Conservation (phyloP, 768 basidiomycete genomes). For the Hypholoma sublateritium region DNA sequence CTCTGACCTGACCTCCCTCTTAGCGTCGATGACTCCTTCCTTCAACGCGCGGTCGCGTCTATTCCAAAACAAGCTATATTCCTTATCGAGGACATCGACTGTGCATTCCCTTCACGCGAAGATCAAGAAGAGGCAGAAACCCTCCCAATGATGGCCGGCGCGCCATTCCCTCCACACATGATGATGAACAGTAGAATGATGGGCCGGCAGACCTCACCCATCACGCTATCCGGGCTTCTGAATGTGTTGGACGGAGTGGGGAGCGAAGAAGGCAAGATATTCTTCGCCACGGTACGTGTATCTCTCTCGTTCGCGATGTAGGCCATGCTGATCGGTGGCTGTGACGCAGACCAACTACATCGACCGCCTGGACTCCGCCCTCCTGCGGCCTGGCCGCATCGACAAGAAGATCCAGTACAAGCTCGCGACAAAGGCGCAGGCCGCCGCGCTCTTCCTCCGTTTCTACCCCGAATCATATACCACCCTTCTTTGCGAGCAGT, state of each 20-base stretch:
- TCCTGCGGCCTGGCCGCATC: slow-evolving; percentile 57
- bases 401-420: slow-evolving; percentile 54
- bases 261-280: slow-evolving; percentile 60
- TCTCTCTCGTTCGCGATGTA: neutral
- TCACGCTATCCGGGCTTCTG: slow-evolving; percentile 55
- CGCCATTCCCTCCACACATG: slow-evolving; percentile 7
- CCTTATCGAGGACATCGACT: slow-evolving; percentile 62
- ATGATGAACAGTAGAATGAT: slow-evolving; percentile 8
- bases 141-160: neutral
- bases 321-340: neutral
- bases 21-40: slow-evolving; percentile 50
- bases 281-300: slow-evolving; percentile 53
- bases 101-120: slow-evolving; percentile 51
- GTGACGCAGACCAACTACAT: slow-evolving; percentile 48
- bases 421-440: slow-evolving; percentile 46
- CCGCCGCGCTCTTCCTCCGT: slow-evolving; percentile 44
- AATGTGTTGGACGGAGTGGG: slow-evolving; percentile 63
- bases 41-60: slow-evolving; percentile 43
- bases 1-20: neutral
- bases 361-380: slow-evolving; percentile 54
- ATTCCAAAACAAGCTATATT: slow-evolving; percentile 55
- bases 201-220: slow-evolving; percentile 25
- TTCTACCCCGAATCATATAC: slow-evolving; percentile 44
- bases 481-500: slow-evolving; percentile 18
- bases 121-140: slow-evolving; percentile 24